A percentile compares a stretch with the other conserved stretches of the same genome.
These are phyloP conservation scores for Cyberlindnera xylosilytica DNA, from an alignment of 805 yeast genomes.

Conservation along the genomic window DNA sequence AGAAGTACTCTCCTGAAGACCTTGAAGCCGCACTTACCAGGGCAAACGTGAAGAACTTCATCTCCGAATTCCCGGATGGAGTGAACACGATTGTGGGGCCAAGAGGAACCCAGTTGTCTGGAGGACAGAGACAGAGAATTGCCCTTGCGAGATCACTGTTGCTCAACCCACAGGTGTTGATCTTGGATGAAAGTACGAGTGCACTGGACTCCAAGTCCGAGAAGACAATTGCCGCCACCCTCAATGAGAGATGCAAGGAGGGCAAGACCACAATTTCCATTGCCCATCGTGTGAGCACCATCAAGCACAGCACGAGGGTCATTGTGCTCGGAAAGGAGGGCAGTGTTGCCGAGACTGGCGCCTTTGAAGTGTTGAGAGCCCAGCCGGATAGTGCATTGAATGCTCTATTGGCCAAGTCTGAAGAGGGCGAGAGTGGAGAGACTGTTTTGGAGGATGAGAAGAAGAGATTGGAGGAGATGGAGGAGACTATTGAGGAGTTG, in stretches of 20 bases:
- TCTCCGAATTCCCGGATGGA: slow-evolving; percentile 75
- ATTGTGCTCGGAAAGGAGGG: slow-evolving; percentile 77
- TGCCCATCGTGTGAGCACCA: slow-evolving; percentile 89
- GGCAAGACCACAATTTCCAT: slow-evolving; percentile 79
- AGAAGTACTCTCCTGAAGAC: slow-evolving; percentile 54
- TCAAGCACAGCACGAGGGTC: slow-evolving; percentile 75
- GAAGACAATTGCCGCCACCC: slow-evolving; percentile 74
- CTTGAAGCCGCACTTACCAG: slow-evolving; percentile 56
- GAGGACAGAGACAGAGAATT: slow-evolving; percentile 93
- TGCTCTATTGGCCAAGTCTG: slow-evolving; percentile 32
- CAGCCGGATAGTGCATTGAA: slow-evolving; percentile 35
- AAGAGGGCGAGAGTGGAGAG: slow-evolving; percentile 20
- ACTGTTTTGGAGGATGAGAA: slow-evolving; percentile 4
- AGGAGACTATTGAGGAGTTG: not conserved
- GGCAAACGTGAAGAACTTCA: slow-evolving; percentile 73
- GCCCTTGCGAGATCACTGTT: slow-evolving; percentile 87
- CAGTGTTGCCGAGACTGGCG: slow-evolving; percentile 69
- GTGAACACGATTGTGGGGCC: slow-evolving; percentile 83
- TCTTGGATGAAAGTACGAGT: slow-evolving; percentile 92
- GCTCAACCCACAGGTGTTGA: slow-evolving; percentile 72
- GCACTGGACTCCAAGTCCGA: slow-evolving; percentile 90
- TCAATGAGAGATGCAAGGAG: slow-evolving; percentile 49
- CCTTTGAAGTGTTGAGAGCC: slow-evolving; percentile 48
- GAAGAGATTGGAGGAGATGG: slow-evolving; percentile 1
- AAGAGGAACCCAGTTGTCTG: slow-evolving; percentile 83